Percentiles rank a stretch among this genome's conserved stretches.
Evolutionary conservation across 148 eudicot species (phyloP).

Genomic region (Persicaria tinctoria): DNA sequence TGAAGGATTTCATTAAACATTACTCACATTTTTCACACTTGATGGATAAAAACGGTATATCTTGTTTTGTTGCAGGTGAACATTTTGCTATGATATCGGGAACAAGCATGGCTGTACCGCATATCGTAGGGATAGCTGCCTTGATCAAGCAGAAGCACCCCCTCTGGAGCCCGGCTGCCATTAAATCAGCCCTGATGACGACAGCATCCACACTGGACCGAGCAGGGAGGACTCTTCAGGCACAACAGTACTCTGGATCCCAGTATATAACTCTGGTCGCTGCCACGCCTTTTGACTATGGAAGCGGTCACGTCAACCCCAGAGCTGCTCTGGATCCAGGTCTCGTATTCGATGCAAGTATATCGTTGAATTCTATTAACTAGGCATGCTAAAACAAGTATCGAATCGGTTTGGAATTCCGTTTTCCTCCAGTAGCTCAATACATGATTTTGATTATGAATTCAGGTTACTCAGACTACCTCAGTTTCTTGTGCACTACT

Average conservation of each 20-base stretch:
- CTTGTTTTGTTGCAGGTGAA: slow-evolving; percentile 50
- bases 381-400: background rate
- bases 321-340: slow-evolving; percentile 94
- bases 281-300: slow-evolving; percentile 98
- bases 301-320: slow-evolving; percentile 93
- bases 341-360: slow-evolving; percentile 89
- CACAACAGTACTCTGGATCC: slow-evolving; percentile 81
- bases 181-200: slow-evolving; percentile 96
- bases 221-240: slow-evolving; percentile 69
- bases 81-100: slow-evolving; percentile 97
- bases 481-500: slow-evolving; percentile 82
- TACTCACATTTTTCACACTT: background rate
- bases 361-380: slow-evolving; percentile 2
- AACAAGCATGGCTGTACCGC: slow-evolving; percentile 99
- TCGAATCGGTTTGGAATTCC: background rate
- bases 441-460: background rate
- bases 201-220: slow-evolving; percentile 65
- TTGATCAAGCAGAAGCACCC: slow-evolving; percentile 91
- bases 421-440: background rate
- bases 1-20: background rate
- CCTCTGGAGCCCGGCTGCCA: slow-evolving; percentile 98
- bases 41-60: background rate
- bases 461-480: slow-evolving; percentile 76
- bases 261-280: slow-evolving; percentile 49
- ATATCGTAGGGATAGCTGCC: slow-evolving; percentile 95